Conservation (phyloP, 345 rosid species). For the Rhodomyrtus tomentosa region DNA sequence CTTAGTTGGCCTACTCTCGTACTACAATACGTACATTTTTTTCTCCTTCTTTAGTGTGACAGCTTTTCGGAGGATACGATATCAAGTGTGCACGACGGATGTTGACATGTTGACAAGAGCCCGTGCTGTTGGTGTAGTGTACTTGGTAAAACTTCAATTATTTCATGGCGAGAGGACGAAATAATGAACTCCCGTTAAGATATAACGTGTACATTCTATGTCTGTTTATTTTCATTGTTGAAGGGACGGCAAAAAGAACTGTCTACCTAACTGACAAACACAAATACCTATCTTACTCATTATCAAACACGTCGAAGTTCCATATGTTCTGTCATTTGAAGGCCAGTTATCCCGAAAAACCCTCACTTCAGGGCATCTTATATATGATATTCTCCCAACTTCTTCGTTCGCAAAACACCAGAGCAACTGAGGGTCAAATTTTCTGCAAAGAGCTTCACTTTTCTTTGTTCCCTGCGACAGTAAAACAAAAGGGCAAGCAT, state of each 20-base stretch:
- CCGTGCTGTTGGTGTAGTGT: not conserved
- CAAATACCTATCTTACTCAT: not conserved
- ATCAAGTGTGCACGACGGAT: not conserved
- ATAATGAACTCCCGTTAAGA: not conserved
- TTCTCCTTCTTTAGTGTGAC: not conserved
- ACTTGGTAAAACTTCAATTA: not conserved
- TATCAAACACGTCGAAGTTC: not conserved
- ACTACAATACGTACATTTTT: no score
- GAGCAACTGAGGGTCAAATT: not conserved
- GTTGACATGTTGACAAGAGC: not conserved
- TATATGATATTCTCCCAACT: not conserved
- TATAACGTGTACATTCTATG: not conserved
- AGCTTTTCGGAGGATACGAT: not conserved
- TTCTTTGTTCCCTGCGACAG: not conserved
- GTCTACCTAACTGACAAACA: not conserved
- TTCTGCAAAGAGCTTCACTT: not conserved
- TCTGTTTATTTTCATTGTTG: not conserved
- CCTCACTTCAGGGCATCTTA: not conserved
- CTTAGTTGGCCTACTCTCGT: no score
- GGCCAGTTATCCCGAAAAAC: not conserved
- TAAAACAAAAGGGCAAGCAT: not conserved
- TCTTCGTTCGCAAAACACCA: not conserved
- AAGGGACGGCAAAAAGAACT: not conserved
- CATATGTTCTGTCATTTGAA: not conserved
- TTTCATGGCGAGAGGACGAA: not conserved